A percentile compares a stretch with the other conserved stretches of the same genome.
phyloP scores from a whole-genome alignment of 2,329 filamentous ascomycete genomes.

The Gliomastix tumulicola region DNA sequence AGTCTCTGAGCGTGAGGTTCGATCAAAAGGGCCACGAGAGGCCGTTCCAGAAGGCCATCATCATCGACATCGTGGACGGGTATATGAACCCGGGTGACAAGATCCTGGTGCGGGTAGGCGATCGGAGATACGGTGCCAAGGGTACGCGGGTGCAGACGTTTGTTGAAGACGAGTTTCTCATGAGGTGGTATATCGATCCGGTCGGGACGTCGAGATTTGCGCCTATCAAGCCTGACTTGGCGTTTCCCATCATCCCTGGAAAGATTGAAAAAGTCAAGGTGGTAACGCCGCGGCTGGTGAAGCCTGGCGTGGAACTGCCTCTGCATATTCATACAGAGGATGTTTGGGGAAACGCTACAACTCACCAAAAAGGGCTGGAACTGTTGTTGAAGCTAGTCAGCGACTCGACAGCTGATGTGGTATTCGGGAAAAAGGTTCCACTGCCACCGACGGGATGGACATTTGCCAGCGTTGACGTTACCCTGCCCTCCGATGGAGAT shows the following conservation, averaged over 20 bases:
- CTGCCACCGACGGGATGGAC: neutral
- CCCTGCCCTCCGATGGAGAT: neutral
- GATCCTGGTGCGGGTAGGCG: constrained; percentile 22
- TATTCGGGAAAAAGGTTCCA: neutral
- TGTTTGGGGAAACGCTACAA: constrained; percentile 17
- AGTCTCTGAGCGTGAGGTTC: constrained; percentile 21
- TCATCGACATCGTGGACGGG: constrained; percentile 25
- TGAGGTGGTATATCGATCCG: constrained; percentile 27
- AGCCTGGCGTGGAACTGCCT: constrained; percentile 10
- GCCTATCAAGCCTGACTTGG: constrained; percentile 22
- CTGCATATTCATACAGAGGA: constrained; percentile 16
- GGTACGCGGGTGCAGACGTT: constrained; percentile 25
- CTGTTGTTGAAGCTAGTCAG: neutral
- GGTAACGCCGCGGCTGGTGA: constrained; percentile 11
- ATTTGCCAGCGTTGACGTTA: neutral
- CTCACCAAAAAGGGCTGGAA: constrained; percentile 5
- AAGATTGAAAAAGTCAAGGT: constrained; percentile 9
- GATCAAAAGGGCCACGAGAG: constrained; percentile 29
- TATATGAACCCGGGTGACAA: constrained; percentile 26
- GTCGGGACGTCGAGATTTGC: constrained; percentile 25
- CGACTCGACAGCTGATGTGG: neutral
- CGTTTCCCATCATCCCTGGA: constrained; percentile 14
- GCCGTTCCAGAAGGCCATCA: constrained; percentile 28
- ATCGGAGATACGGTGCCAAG: constrained; percentile 18
- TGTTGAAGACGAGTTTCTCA: constrained; percentile 21